These are phyloP conservation scores for Ustilago nuda DNA, from an alignment of 1,284 basidiomycete species.

Conservation along the genomic window DNA sequence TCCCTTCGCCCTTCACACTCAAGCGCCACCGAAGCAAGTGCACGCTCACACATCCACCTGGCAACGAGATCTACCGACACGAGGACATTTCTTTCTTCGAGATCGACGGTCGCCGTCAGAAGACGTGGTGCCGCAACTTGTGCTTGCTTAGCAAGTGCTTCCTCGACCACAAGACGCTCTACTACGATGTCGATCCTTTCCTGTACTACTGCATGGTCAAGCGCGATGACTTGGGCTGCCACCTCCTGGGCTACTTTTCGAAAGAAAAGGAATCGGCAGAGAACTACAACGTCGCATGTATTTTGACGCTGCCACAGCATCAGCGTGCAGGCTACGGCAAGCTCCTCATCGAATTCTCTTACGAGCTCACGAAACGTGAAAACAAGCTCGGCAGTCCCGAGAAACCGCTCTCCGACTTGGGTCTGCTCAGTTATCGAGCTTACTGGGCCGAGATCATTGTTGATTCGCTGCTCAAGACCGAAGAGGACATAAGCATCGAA, in stretches of 20 bases:
- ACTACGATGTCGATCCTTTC: slow-evolving; percentile 99
- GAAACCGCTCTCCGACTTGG: slow-evolving; percentile 95
- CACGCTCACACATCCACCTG: slow-evolving; percentile 92
- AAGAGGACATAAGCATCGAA: slow-evolving; percentile 87
- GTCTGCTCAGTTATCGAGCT: slow-evolving; percentile 90
- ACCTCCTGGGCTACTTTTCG: slow-evolving; percentile 97
- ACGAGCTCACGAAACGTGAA: slow-evolving; percentile 97
- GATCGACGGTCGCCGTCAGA: slow-evolving; percentile 94
- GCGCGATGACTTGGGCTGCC: slow-evolving; percentile 89
- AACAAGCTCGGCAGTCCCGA: slow-evolving; percentile 95
- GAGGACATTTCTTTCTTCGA: slow-evolving; percentile 98
- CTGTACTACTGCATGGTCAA: slow-evolving; percentile 97
- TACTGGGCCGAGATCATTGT: slow-evolving; percentile 99
- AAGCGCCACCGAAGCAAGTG: slow-evolving; percentile 87
- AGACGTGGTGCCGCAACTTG: slow-evolving; percentile 96
- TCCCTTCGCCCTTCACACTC: slow-evolving; percentile 53
- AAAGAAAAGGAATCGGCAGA: slow-evolving; percentile 99
- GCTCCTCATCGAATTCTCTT: slow-evolving; percentile 96
- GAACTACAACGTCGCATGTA: slow-evolving; percentile 98
- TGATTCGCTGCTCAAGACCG: slow-evolving; percentile 79
- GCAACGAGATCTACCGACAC: slow-evolving; percentile 98
- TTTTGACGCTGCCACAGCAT: slow-evolving; percentile 95
- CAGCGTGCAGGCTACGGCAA: slow-evolving; percentile 96
- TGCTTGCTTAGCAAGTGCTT: slow-evolving; percentile 98
- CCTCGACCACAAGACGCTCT: slow-evolving; percentile 98